Evolutionary conservation across 352 stramenopile genomes (phyloP).

Genomic region (Globisporangium carolinianum): DNA sequence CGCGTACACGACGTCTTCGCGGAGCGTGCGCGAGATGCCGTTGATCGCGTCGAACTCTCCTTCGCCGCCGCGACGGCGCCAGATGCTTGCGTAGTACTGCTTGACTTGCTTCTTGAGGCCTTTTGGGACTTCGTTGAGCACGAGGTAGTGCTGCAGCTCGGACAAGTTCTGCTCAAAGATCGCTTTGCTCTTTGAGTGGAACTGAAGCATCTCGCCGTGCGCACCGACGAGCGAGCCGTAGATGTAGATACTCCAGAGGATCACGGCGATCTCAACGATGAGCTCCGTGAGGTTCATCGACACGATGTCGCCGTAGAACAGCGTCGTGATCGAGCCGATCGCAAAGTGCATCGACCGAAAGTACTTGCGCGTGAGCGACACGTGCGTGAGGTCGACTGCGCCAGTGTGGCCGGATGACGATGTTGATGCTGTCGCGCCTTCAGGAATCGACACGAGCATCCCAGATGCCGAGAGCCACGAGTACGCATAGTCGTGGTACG

Average conservation of each 20-base stretch:
- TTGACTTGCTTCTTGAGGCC: constrained; percentile 63
- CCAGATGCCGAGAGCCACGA: constrained; percentile 58
- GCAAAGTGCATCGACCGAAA: constrained; percentile 56
- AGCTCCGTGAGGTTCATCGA: constrained; percentile 63
- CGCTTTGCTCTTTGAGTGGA: constrained; percentile 35
- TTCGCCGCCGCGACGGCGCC: constrained; percentile 41
- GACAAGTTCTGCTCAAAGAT: constrained; percentile 58
- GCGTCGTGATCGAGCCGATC: constrained; percentile 55
- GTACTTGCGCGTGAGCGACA: constrained; percentile 53
- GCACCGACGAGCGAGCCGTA: constrained; percentile 57
- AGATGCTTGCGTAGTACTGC: constrained; percentile 62
- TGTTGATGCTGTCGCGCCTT: constrained; percentile 6
- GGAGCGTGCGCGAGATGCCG: constrained; percentile 37
- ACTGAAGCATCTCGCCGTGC: constrained; percentile 43
- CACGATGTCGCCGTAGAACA: constrained; percentile 65
- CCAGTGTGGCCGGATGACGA: constrained; percentile 3
- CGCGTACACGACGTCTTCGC: constrained; percentile 54
- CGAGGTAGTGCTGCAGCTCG: constrained; percentile 63
- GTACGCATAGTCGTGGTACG: constrained; percentile 22
- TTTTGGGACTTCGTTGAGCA: constrained; percentile 64
- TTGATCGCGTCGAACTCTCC: constrained; percentile 44
- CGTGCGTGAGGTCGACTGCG: constrained; percentile 17
- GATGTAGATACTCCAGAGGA: constrained; percentile 64
- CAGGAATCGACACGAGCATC: constrained; percentile 26
- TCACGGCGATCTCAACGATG: constrained; percentile 46